These are phyloP conservation scores for Dendrobium chrysotoxum DNA, from an alignment of 106 monocot genomes.

Conservation along the genomic window DNA sequence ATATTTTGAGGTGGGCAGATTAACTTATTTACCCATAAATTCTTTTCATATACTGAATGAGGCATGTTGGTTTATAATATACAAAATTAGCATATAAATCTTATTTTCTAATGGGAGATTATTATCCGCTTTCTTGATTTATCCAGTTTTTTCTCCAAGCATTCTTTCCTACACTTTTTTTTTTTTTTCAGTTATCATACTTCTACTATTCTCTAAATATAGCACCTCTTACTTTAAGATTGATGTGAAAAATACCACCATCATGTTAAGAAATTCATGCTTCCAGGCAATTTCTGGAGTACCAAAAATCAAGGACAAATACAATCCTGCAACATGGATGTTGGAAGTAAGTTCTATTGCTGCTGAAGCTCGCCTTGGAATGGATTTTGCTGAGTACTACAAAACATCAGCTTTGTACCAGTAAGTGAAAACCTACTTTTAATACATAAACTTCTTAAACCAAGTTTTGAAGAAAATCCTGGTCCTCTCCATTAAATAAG, in stretches of 20 bases:
- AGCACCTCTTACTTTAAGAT: not conserved
- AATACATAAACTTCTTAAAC: not conserved
- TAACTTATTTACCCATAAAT: not conserved
- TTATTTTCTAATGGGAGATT: too few relatives aligned
- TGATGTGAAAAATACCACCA: not conserved
- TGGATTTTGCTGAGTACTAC: conserved; percentile 58
- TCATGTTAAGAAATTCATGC: not conserved
- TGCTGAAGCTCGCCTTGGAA: conserved; percentile 36
- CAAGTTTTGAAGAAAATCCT: not conserved
- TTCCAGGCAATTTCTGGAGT: conserved; percentile 67
- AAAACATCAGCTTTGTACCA: conserved; percentile 33
- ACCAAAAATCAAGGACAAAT: conserved; percentile 51
- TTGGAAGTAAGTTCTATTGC: conserved; percentile 57
- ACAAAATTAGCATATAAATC: not conserved
- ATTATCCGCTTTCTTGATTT: too few relatives aligned
- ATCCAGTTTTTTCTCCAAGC: too few relatives aligned
- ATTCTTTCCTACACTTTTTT: too few relatives aligned
- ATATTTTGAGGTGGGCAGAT: conserved; percentile 60
- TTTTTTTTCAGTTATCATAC: too few relatives aligned
- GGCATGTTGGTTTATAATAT: not conserved
- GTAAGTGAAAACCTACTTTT: conserved; percentile 26
- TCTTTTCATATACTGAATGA: not conserved
- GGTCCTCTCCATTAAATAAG: too few relatives aligned
- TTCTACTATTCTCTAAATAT: too few relatives aligned
- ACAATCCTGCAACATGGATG: conserved; percentile 85